Conservation (phyloP, 139 green algal genomes). For the Astrephomene gubernaculifera region DNA sequence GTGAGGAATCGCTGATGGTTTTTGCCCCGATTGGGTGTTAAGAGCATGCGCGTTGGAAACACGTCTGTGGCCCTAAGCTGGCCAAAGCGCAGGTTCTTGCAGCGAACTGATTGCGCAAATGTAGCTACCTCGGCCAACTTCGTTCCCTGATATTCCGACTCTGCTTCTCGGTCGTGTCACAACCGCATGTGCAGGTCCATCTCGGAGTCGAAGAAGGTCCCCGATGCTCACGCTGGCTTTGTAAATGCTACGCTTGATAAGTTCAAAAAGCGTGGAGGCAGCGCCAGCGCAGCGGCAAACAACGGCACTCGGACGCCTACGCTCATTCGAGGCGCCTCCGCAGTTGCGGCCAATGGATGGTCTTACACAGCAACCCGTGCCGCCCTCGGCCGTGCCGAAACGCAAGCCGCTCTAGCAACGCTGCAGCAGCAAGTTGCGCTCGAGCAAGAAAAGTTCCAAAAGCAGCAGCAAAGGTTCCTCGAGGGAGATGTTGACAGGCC, state of each 20-base stretch:
- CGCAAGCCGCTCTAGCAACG: neutral
- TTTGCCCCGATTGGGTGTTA: no score
- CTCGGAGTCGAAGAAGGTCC: slow-evolving; percentile 7
- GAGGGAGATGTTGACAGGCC: neutral
- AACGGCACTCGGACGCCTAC: neutral
- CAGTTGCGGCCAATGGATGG: slow-evolving; percentile 23
- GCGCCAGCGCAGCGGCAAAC: neutral
- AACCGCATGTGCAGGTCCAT: no score
- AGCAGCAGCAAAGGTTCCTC: neutral
- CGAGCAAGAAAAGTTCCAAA: neutral
- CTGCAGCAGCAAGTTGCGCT: neutral
- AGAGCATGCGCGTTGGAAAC: no score
- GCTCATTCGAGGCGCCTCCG: neutral
- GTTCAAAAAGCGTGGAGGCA: neutral
- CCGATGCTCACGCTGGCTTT: neutral
- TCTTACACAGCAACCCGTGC: slow-evolving; percentile 36
- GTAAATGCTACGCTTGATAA: slow-evolving; percentile 3
- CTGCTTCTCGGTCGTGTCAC: no score
- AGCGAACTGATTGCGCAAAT: no score
- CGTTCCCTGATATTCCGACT: no score
- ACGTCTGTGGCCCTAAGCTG: no score
- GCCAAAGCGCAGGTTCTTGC: no score
- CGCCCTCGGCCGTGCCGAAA: neutral
- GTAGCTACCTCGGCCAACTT: no score
- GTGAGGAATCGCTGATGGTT: no score